These are phyloP conservation scores for Russula sp. DNA, from an alignment of 768 basidiomycete genomes.

Conservation along the genomic window DNA sequence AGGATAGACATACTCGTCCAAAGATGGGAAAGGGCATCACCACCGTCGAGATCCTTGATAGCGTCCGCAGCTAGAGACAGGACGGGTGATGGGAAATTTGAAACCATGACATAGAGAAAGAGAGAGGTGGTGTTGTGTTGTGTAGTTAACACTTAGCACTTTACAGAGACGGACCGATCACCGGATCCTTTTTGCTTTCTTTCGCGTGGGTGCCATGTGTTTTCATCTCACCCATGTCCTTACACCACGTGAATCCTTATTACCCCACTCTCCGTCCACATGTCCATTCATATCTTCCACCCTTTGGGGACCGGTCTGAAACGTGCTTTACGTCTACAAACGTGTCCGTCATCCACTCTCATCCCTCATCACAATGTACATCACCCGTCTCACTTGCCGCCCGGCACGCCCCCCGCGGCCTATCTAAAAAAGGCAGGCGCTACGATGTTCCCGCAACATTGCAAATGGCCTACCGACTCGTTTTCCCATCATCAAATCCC, in stretches of 20 bases:
- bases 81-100: conserved; percentile 55
- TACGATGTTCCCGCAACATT: conserved; percentile 18
- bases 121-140: too few relatives aligned
- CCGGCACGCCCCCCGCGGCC: conserved; percentile 7
- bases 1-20: conserved; percentile 54
- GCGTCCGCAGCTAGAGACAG: conserved; percentile 61
- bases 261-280: too few relatives aligned
- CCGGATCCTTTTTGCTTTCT: too few relatives aligned
- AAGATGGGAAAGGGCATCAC: conserved; percentile 58
- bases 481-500: not conserved
- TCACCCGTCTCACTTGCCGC: conserved; percentile 6
- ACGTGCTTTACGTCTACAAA: too few relatives aligned
- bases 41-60: conserved; percentile 60
- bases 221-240: too few relatives aligned
- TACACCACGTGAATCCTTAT: not conserved
- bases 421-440: conserved; percentile 7
- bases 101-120: conserved; percentile 37
- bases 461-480: not conserved
- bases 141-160: too few relatives aligned
- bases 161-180: not conserved
- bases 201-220: too few relatives aligned
- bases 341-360: too few relatives aligned
- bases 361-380: not conserved
- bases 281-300: too few relatives aligned
- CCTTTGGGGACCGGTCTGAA: too few relatives aligned